A percentile compares a stretch with the other conserved stretches of the same genome.
These are phyloP conservation scores for Cynara cardunculus DNA, from an alignment of 129 eudicot species.

Conservation along the genomic window DNA sequence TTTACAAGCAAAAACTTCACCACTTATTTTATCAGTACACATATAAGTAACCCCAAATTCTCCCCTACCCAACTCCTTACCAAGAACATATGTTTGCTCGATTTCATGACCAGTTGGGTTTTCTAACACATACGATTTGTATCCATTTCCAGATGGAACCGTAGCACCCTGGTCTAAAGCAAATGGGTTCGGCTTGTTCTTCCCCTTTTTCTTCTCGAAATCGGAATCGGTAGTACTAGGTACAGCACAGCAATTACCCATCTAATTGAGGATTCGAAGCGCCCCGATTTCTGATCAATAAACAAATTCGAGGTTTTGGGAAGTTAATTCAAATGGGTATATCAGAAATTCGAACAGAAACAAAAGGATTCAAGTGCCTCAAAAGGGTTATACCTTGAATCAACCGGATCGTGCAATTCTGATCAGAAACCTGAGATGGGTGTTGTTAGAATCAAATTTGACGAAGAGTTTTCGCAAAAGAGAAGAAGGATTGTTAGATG, in stretches of 20 bases:
- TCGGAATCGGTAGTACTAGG: conserved; percentile 46
- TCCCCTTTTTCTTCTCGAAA: conserved; percentile 42
- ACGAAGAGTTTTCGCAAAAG: not conserved
- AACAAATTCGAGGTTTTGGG: not conserved
- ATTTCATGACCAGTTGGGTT: conserved; percentile 80
- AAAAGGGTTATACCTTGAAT: not conserved
- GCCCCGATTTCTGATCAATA: not conserved
- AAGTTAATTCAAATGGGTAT: conserved; percentile 13
- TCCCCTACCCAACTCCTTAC: conserved; percentile 81
- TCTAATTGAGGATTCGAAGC: not conserved
- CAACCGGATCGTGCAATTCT: conserved; percentile 11
- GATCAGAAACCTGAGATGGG: conserved; percentile 9
- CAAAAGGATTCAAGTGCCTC: conserved; percentile 14
- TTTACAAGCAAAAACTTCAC: conserved; percentile 74
- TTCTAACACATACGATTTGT: conserved; percentile 59
- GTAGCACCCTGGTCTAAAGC: conserved; percentile 44
- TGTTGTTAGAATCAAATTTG: not conserved
- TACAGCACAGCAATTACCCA: conserved; percentile 83
- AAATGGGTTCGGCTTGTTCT: conserved; percentile 75
- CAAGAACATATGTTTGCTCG: conserved; percentile 55
- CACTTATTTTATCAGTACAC: conserved; percentile 61
- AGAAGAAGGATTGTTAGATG: conserved; percentile 2
- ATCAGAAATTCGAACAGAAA: not conserved
- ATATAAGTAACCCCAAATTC: conserved; percentile 90
- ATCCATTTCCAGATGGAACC: conserved; percentile 28